These are phyloP conservation scores for Athelia psychrophila DNA, from an alignment of 1,284 basidiomycete genomes.

Conservation along the genomic window DNA sequence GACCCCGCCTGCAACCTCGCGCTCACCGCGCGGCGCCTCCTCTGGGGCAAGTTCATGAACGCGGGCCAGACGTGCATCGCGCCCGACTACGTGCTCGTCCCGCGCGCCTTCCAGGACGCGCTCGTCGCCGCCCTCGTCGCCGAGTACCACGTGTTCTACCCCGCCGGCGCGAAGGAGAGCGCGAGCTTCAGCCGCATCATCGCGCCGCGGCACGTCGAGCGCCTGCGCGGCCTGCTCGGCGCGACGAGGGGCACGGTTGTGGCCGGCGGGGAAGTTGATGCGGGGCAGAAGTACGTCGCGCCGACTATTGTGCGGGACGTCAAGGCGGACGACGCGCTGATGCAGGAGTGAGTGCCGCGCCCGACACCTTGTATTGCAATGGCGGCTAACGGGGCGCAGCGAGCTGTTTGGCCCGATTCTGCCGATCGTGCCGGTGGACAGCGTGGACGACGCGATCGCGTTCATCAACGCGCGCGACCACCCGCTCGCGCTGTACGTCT, in stretches of 20 bases:
- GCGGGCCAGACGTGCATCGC: slow-evolving; percentile 72
- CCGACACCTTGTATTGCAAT: background rate
- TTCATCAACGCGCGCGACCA: slow-evolving; percentile 58
- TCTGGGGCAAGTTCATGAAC: slow-evolving; percentile 82
- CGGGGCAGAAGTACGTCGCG: slow-evolving; percentile 55
- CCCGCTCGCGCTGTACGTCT: slow-evolving; percentile 77
- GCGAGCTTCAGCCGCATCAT: slow-evolving; percentile 49
- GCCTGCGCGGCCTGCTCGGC: slow-evolving; percentile 63
- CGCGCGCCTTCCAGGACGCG: slow-evolving; percentile 56
- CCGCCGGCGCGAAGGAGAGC: slow-evolving; percentile 43
- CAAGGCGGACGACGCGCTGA: slow-evolving; percentile 60
- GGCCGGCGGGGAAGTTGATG: slow-evolving; percentile 68
- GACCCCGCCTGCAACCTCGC: slow-evolving; percentile 66
- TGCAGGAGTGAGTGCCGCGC: slow-evolving; percentile 64
- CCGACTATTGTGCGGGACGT: slow-evolving; percentile 72
- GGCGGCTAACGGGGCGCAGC: slow-evolving; percentile 13
- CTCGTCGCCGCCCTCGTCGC: slow-evolving; percentile 63
- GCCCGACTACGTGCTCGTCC: slow-evolving; percentile 83
- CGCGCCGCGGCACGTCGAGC: slow-evolving; percentile 51
- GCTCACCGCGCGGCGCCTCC: slow-evolving; percentile 55
- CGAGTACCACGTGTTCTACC: slow-evolving; percentile 56
- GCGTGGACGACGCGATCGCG: slow-evolving; percentile 69
- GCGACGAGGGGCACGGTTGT: slow-evolving; percentile 70
- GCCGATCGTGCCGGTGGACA: slow-evolving; percentile 73
- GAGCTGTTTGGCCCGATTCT: slow-evolving; percentile 80